These are phyloP conservation scores for Flueggea neowawraea DNA, from an alignment of 441 rosid genomes.

Conservation along the genomic window DNA sequence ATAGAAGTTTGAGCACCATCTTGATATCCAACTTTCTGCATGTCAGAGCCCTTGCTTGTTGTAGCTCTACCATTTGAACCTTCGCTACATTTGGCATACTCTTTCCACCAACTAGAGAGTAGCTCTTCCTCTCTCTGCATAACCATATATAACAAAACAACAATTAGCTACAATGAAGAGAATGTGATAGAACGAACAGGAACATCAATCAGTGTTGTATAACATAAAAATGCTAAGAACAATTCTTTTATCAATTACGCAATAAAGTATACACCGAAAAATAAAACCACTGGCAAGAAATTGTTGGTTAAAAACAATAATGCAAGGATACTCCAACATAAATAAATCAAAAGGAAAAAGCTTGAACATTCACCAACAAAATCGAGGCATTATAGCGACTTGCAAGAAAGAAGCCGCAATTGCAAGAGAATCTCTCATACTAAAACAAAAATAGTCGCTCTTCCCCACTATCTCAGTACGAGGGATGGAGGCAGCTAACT, in stretches of 20 bases:
- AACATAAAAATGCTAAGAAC: no score
- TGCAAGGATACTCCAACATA: no score
- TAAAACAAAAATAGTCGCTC: slow-evolving; percentile 87
- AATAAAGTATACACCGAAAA: no score
- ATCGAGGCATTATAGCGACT: slow-evolving; percentile 30
- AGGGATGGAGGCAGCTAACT: slow-evolving; percentile 90
- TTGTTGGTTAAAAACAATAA: no score
- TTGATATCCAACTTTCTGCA: slow-evolving; percentile 23
- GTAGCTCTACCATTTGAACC: slow-evolving; percentile 56
- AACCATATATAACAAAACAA: slow-evolving; percentile 14
- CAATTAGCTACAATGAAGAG: neutral
- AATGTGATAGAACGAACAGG: neutral
- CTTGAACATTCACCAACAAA: no score
- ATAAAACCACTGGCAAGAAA: no score
- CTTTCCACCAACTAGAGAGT: slow-evolving; percentile 96
- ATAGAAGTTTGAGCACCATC: slow-evolving; percentile 34
- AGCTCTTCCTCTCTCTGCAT: slow-evolving; percentile 86
- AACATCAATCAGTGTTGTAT: neutral
- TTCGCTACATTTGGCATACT: slow-evolving; percentile 94
- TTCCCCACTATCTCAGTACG: slow-evolving; percentile 83
- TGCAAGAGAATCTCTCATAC: slow-evolving; percentile 98
- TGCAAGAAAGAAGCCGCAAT: slow-evolving; percentile 95
- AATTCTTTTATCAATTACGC: no score
- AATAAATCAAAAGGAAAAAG: no score
- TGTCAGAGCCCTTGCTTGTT: slow-evolving; percentile 30